Evolutionary conservation across 768 basidiomycete species (phyloP).

Genomic region (Boletus huronensis): DNA sequence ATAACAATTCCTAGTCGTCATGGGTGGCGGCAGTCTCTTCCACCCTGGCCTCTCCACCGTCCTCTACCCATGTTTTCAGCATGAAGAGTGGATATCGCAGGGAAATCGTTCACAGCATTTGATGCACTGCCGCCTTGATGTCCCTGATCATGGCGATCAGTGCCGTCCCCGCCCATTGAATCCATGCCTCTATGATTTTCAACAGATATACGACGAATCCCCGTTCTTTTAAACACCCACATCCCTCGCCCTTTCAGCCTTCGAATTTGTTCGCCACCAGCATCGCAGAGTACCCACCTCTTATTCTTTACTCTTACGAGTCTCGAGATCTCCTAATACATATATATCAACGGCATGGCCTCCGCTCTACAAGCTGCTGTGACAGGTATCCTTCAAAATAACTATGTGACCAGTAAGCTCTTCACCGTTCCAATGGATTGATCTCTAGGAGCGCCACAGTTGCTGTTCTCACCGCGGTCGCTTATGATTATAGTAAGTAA

Average conservation of each 20-base stretch:
- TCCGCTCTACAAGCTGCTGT: neutral
- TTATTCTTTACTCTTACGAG: neutral
- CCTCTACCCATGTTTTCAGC: too few species aligned
- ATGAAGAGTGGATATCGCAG: too few species aligned
- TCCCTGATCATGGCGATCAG: too few species aligned
- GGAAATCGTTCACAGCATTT: too few species aligned
- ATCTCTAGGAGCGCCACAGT: neutral
- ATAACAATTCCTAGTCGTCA: too few species aligned
- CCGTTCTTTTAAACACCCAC: neutral
- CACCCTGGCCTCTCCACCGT: too few species aligned
- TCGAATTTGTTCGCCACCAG: neutral
- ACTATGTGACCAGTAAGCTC: neutral
- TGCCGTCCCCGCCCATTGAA: too few species aligned
- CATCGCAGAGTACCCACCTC: neutral
- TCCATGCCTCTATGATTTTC: too few species aligned
- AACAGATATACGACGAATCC: neutral
- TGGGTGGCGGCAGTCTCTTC: too few species aligned
- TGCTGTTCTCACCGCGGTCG: neutral
- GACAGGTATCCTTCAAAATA: neutral
- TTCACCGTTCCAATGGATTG: neutral
- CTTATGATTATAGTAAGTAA: neutral
- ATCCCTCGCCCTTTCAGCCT: neutral
- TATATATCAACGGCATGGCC: neutral
- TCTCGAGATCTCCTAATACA: neutral
- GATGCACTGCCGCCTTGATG: too few species aligned